Evolutionary conservation across 2,329 filamentous ascomycete species (phyloP).

Genomic region (Colletotrichum karsti): DNA sequence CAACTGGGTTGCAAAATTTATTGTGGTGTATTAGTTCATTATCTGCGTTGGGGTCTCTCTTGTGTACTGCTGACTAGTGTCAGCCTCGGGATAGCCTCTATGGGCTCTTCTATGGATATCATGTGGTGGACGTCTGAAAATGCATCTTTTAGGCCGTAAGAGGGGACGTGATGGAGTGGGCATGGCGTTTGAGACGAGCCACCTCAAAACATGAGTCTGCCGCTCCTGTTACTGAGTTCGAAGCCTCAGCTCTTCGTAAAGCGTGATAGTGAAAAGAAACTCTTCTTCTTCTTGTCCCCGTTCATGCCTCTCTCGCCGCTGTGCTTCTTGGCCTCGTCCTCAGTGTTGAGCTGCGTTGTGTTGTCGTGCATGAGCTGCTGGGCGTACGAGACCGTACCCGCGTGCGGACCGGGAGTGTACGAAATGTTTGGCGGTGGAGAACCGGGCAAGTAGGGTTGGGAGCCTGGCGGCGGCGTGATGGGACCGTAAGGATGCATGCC

Average conservation of each 20-base stretch:
- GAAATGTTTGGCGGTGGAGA: not conserved
- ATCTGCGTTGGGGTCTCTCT: not conserved
- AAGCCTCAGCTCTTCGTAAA: not conserved
- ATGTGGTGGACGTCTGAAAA: not conserved
- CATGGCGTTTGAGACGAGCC: not conserved
- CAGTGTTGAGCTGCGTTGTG: constrained; percentile 58
- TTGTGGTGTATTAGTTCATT: constrained; percentile 7
- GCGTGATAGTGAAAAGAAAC: constrained; percentile 10
- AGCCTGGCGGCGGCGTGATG: not conserved
- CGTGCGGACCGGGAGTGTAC: constrained; percentile 24
- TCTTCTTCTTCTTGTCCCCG: not conserved
- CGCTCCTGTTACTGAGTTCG: not conserved
- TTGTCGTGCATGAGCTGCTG: constrained; percentile 63
- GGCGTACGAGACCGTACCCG: constrained; percentile 55
- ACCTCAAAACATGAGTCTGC: too few species aligned
- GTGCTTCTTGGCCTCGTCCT: constrained; percentile 39
- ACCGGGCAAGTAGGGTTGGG: not conserved
- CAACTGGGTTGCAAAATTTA: too few species aligned
- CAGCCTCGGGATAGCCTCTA: not conserved
- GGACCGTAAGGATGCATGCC: not conserved
- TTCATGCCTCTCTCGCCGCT: constrained; percentile 15
- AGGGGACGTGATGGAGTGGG: not conserved
- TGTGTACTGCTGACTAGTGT: not conserved
- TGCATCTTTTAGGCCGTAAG: not conserved
- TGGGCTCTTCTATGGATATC: constrained; percentile 12